Evolutionary conservation across 2,329 filamentous ascomycete species (phyloP).

Genomic region (Beauveria brongniartii): DNA sequence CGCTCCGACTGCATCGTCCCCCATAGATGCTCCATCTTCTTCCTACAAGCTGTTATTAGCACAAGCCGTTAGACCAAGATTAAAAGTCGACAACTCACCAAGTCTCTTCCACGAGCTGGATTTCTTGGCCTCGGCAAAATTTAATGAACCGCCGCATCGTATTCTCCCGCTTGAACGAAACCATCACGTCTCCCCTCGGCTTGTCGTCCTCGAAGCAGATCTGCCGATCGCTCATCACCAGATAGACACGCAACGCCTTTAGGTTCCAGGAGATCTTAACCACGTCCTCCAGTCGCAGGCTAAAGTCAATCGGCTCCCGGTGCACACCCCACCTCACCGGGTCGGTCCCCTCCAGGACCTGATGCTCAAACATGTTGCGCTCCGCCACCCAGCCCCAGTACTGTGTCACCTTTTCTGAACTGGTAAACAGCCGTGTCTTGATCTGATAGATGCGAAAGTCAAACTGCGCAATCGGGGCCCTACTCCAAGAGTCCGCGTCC

Average conservation of each 20-base stretch:
- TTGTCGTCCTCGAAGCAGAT: constrained; percentile 23
- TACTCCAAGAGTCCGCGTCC: constrained; percentile 42
- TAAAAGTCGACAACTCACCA: constrained; percentile 27
- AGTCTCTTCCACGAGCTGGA: constrained; percentile 31
- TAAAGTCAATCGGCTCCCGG: constrained; percentile 42
- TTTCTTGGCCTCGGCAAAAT: constrained; percentile 36
- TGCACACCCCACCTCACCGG: constrained; percentile 42
- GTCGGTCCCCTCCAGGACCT: constrained; percentile 38
- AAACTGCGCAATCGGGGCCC: constrained; percentile 33
- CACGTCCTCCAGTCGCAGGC: constrained; percentile 39
- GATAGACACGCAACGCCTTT: constrained; percentile 33
- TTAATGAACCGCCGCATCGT: constrained; percentile 45
- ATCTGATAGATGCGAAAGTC: constrained; percentile 48
- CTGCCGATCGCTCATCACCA: constrained; percentile 28
- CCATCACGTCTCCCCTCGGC: constrained; percentile 39
- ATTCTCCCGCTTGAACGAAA: constrained; percentile 42
- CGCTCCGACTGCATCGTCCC: constrained; percentile 25
- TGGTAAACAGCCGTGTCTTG: constrained; percentile 39
- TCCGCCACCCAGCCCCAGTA: constrained; percentile 46
- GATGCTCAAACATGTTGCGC: constrained; percentile 40
- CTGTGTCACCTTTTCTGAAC: constrained; percentile 40
- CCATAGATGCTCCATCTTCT: constrained; percentile 31
- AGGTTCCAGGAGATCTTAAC: constrained; percentile 36
- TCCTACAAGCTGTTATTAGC: constrained; percentile 23
- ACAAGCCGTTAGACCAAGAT: too few species aligned